Evolutionary conservation across 805 yeast species (phyloP).

Genomic region (Nakazawaea wyomingensis): DNA sequence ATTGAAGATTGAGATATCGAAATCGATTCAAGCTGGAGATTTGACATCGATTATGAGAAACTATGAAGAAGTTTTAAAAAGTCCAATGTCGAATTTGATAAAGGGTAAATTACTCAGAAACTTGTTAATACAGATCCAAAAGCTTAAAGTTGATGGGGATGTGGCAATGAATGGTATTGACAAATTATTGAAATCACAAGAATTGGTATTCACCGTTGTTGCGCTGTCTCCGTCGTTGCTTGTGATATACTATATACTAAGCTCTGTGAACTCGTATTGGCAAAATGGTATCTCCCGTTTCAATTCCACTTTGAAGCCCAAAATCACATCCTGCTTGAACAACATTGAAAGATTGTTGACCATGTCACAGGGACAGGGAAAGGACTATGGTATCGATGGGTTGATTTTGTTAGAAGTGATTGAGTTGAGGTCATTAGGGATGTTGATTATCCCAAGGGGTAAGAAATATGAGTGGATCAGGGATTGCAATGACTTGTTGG

Average conservation of each 20-base stretch:
- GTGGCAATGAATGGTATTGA: conserved; percentile 89
- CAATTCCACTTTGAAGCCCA: conserved; percentile 31
- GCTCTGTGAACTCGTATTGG: conserved; percentile 24
- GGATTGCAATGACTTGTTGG: conserved; percentile 58
- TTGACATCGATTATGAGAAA: conserved; percentile 71
- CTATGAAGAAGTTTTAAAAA: conserved; percentile 70
- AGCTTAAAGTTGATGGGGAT: conserved; percentile 92
- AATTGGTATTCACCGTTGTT: conserved; percentile 86
- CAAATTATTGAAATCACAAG: conserved; percentile 82
- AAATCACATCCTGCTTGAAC: conserved; percentile 42
- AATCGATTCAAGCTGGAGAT: conserved; percentile 65
- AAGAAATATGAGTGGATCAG: conserved; percentile 51
- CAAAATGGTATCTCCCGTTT: conserved; percentile 30
- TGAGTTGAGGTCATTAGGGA: conserved; percentile 47
- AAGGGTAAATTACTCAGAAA: conserved; percentile 72
- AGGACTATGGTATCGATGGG: conserved; percentile 44
- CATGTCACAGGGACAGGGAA: conserved; percentile 16
- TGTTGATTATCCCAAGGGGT: conserved; percentile 42
- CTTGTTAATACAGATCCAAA: conserved; percentile 86
- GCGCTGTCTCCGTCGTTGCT: conserved; percentile 80
- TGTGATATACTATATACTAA: conserved; percentile 43
- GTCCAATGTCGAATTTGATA: conserved; percentile 60
- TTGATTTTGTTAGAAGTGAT: conserved; percentile 61
- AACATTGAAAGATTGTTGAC: conserved; percentile 53
- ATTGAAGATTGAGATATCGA: conserved; percentile 30